phyloP scores from a whole-genome alignment of 2,329 filamentous ascomycete species.

The Paracoccidioides lutzii region DNA sequence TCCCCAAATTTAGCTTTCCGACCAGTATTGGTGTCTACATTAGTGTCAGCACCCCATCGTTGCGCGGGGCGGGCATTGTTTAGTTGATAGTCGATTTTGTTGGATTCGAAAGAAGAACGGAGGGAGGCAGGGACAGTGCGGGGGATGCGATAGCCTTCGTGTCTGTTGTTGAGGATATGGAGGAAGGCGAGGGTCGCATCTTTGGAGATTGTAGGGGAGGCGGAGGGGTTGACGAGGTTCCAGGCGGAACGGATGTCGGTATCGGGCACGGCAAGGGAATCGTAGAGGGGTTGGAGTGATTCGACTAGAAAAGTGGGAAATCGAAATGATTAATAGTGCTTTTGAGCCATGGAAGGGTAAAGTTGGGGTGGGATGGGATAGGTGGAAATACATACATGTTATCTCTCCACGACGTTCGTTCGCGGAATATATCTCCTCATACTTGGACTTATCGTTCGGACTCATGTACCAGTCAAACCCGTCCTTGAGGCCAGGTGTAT shows the following conservation, averaged over 20 bases:
- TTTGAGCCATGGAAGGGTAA: neutral
- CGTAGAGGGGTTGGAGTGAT: conserved; percentile 71
- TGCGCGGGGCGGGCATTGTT: conserved; percentile 60
- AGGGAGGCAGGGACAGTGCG: conserved; percentile 84
- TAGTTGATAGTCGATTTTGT: conserved; percentile 91
- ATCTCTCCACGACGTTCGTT: conserved; percentile 79
- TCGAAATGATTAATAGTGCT: conserved; percentile 9
- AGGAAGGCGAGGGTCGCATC: conserved; percentile 89
- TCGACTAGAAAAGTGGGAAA: conserved; percentile 43
- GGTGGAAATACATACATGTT: conserved; percentile 45
- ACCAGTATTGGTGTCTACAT: conserved; percentile 67
- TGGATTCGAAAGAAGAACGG: conserved; percentile 81
- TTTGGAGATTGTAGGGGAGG: conserved; percentile 72
- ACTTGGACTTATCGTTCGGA: conserved; percentile 78
- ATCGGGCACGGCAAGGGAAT: conserved; percentile 51
- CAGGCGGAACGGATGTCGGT: conserved; percentile 81
- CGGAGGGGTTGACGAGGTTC: conserved; percentile 94
- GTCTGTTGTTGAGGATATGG: conserved; percentile 89
- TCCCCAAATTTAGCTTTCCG: conserved; percentile 97
- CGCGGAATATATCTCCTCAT: conserved; percentile 93
- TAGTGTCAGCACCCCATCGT: conserved; percentile 57
- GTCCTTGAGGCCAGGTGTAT: conserved; percentile 75
- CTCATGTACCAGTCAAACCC: conserved; percentile 99
- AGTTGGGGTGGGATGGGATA: neutral
- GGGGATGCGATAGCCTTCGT: conserved; percentile 90